Base-by-base conservation (phyloP, 768 basidiomycete genomes). In the Mycena maculata region DNA sequence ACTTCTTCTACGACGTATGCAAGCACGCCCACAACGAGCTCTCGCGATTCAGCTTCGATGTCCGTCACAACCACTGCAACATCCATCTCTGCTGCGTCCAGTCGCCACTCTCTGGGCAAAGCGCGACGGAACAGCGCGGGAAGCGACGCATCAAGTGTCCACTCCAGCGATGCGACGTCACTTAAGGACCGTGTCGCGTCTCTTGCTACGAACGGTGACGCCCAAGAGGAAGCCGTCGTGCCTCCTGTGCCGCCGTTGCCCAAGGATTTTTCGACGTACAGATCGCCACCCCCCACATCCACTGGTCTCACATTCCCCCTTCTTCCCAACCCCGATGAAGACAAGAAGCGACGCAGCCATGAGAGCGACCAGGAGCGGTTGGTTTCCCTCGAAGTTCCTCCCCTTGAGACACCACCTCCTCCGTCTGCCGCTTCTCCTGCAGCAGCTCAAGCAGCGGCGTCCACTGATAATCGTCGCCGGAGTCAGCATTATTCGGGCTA, bases 181-280 rank as follows among this genome's bases (percentile, higher is more conserved):
- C 80, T 88, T 67, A 91, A 89, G 69, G 93, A 94, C 73, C 89
- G 92, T 49, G 87, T 84, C 47, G 87, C 88, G 56, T 87, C 84
- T 25, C 82, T 90, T 60, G 87, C 86, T 49, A 79, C 80, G 55
- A 87, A 85, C 69, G 86, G 83, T 53, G 92, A 95, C 67, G 78
- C 79, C 45, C 77, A 80, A 45, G 92, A 93, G 63, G 88, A 88
- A 71, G 80, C 81, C 64, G 73, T 81, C 62, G 96, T 98, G n/a
- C 96, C 96, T 20, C 95, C 95, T 28, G 95, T 97, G 4, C 96
- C 95, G 38, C 96, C 95, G 39, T 81, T 98, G 28, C 95, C 95
- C 45, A 96, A 98, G 81, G 94, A 95, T 73, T 78, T 95, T 60
- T 89, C 91, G n/a, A 88, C 80, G 23, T 93, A 89, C 79, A 89